Conservation (phyloP, 768 basidiomycete species). For the Tulasnella sp. region DNA sequence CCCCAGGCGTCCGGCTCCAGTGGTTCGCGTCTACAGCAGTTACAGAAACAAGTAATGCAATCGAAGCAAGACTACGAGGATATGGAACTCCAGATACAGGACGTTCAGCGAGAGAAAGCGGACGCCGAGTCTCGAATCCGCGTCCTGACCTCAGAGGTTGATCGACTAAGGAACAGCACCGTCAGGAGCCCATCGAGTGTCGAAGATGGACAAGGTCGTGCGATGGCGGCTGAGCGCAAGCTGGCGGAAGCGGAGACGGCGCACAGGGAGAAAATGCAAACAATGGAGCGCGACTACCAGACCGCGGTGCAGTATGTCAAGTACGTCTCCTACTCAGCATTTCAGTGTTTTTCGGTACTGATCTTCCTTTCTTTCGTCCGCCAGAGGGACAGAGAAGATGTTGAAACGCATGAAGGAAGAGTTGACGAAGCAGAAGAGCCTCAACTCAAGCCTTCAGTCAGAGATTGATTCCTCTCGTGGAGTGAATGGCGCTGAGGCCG, state of each 20-base stretch:
- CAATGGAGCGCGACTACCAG: conserved; percentile 92
- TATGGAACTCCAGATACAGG: conserved; percentile 63
- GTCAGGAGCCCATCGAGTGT: conserved; percentile 41
- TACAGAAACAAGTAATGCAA: conserved; percentile 71
- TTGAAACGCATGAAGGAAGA: conserved; percentile 95
- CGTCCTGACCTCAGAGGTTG: conserved; percentile 53
- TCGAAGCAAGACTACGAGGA: conserved; percentile 59
- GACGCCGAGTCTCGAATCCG: conserved; percentile 64
- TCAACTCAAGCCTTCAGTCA: conserved; percentile 68
- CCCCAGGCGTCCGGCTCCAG: conserved; percentile 29
- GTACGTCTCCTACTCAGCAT: conserved; percentile 34
- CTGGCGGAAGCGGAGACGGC: conserved; percentile 66
- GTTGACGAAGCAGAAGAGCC: conserved; percentile 75
- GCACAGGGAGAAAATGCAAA: conserved; percentile 70
- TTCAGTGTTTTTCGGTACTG: background rate
- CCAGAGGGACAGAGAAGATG: conserved; percentile 94
- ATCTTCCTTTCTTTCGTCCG: conserved; percentile 13
- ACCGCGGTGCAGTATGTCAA: conserved; percentile 97
- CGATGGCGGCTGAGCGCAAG: conserved; percentile 61
- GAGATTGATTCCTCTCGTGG: conserved; percentile 67
- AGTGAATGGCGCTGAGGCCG: conserved; percentile 38
- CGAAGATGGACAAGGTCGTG: conserved; percentile 34
- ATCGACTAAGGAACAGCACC: conserved; percentile 41
- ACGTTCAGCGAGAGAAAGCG: conserved; percentile 51
- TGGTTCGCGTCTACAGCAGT: conserved; percentile 43